A percentile compares a stretch with the other conserved stretches of the same genome.
Conservation (phyloP, 441 rosid species). For the Adansonia rubrostipa region DNA sequence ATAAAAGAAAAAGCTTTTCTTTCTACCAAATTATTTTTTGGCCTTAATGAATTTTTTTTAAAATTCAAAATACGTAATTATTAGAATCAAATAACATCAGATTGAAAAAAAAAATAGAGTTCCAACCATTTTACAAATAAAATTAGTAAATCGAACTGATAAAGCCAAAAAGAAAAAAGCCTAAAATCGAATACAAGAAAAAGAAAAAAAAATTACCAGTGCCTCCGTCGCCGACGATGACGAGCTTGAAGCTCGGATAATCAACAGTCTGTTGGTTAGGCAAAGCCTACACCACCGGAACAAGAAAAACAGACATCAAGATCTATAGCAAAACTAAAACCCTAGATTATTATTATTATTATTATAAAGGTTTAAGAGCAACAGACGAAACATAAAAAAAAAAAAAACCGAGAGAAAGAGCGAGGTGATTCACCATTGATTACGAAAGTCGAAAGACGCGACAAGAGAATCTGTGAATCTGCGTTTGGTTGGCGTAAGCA, state of each 20-base stretch:
- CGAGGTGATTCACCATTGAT: constrained; percentile 26
- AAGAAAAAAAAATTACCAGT: constrained; percentile 45
- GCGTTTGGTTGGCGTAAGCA: neutral
- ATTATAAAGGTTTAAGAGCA: neutral
- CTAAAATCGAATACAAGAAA: neutral
- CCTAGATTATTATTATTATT: neutral
- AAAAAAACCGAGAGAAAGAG: neutral
- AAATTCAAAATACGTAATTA: neutral
- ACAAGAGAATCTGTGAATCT: neutral
- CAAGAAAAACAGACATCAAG: neutral
- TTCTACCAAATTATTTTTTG: too few species aligned
- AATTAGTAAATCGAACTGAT: neutral
- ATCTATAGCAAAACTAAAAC: neutral
- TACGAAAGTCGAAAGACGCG: neutral
- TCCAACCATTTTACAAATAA: neutral
- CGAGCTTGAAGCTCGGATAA: constrained; percentile 81
- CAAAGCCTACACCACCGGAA: constrained; percentile 54
- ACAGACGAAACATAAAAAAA: neutral
- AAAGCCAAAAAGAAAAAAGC: neutral
- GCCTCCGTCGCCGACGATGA: constrained; percentile 80
- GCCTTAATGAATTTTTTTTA: neutral
- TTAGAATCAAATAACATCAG: too few species aligned
- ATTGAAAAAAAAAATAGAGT: too few species aligned
- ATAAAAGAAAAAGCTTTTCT: too few species aligned
- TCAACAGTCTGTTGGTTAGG: constrained; percentile 85